Base-by-base conservation (phyloP, 441 rosid species). In the Hypseocharis bilobata region DNA sequence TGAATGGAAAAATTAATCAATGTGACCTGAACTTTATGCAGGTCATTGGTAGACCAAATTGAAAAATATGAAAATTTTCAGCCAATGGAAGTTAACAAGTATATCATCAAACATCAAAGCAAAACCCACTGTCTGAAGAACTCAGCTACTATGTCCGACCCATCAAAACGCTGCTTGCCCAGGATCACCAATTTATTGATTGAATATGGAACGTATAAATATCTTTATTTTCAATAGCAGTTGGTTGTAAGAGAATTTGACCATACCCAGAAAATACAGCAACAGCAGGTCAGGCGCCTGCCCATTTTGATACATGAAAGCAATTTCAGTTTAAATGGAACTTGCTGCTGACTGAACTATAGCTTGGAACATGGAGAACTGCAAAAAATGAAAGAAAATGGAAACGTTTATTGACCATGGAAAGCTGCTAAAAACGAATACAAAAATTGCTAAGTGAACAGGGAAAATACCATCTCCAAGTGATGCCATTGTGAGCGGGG, bases 361-460 rank as follows among this genome's bases (percentile, higher is more conserved):
- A 86, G 83, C 83, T 85, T 4, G 97, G 96, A 66, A 93, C 86
- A 49, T 68, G 51, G 51, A 76, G 28, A 64, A 93, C 93, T 91
- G 90, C 64, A 79, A 65, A 66, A 76, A n/a, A 16, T 2, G 16
- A 25, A 30, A 2, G 13, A 6, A 14, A 11, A 38, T 52, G 20
- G 55, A 28, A 23, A 47, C 3, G 34, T 30, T 19, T 49, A 49
- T 19, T 44, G 22, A 26, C 16, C 11, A 34, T 8, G 16, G 67
- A 23, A 70, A 69, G 36, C 44, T 32, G 2, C 58, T n/a, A 32
- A 22, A 19, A 19, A 1, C 27, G 34, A 30, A 36, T 64, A 26
- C 3, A 19, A 42, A 45, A 7, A 55, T 57, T 62, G 17, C 4
- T 36, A 1, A 23, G 13, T 25, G 25, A 55, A 44, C 28, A 19